Evolutionary conservation across 2,329 filamentous ascomycete species (phyloP), one percentile per base, ranked within the genome.

Genomic region (Fusarium marasasianum): DNA sequence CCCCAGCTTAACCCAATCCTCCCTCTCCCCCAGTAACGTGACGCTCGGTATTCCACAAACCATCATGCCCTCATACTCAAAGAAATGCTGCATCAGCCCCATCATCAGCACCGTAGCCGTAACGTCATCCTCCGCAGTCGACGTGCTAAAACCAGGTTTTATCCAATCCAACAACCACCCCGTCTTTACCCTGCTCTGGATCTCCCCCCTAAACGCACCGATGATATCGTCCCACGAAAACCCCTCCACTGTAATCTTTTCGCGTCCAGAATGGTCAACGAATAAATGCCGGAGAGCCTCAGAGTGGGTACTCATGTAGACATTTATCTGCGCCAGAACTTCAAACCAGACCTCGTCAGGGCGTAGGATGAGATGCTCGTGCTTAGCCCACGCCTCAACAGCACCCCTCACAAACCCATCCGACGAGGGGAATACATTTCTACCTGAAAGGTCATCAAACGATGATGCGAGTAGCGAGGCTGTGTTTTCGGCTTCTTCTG

Each of bases 301-400:
- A 11, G 85, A 82, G 69, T 89, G 81, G 1, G 79, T 79, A 37
- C 84, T 83, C 80, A 89, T 84, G 77, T 85, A 89, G 60, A 86
- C 83, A 74, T 85, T 86, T 54, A 89, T 79, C 77, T 89, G 87
- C 1, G 82, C 81, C 8, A 90, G 80, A 59, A 89, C 86, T 56
- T 87, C 84, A 71, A 89, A 85, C 88, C 88, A 90, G 37, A 90
- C 79, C 59, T 89, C 87, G 43, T 90, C 87, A 0, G 88, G 87
- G 2, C 87, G 83, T 20, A 89, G 78, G 2, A 83, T 80, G 4
- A 90, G 80, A 72, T 87, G 83, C 65, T 87, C 84, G 63, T 88
- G 86, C 55, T 84, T 77, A 35, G 82, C 85, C 83, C 88, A 88
- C 1, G 87, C 86, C 38, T 85, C 80, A 47, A 87, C 79, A 8